Evolutionary conservation across 2,329 filamentous ascomycete species (phyloP), one percentile per base, ranked within the genome.

Genomic region (Colletotrichum abscissum): DNA sequence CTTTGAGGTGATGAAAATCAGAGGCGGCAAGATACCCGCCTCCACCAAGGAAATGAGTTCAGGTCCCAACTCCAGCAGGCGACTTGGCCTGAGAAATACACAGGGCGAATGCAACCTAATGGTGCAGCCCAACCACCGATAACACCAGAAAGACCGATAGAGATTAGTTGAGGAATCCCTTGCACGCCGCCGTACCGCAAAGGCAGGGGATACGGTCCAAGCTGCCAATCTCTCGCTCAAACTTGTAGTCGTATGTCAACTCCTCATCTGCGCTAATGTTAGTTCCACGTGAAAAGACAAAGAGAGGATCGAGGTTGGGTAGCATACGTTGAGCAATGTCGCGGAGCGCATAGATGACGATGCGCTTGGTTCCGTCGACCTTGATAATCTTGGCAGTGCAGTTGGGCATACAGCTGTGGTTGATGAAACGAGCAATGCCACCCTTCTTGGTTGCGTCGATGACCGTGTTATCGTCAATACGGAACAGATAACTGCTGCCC

Each of bases 341-440:
- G 81, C 97, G 92, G 81, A 98, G 87, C 52, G 97, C 97, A 86
- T 99, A 99, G 80, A 99, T 99, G 84, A 99, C 97, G 85, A 99
- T 99, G 76, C 97, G 91, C 86, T 98, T 98, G 82, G 94, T 98
- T 76, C 96, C 96, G 80, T 99, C 97, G 67, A 98, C 97, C 83
- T 97, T 97, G 86, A 99, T 99, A 81, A 99, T 99, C 87, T 98
- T 99, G 75, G 97, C 97, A 52, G 97, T 99, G 85, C 97, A 99
- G 81, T 98, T 99, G 7, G 97, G 97, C 85, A 95, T 97, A 84
- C 97, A 99, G 82, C 95, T 97, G 84, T 99, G 94, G 81, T 99
- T 99, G 88, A 99, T 99, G 84, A 99, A 99, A 56, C 97, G 91
- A 38, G 97, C 97, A 83, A 99, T 99, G 71, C 97, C 97, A 74